Base-by-base conservation (phyloP, 164 flowering plant species). In the Saururus chinensis region DNA sequence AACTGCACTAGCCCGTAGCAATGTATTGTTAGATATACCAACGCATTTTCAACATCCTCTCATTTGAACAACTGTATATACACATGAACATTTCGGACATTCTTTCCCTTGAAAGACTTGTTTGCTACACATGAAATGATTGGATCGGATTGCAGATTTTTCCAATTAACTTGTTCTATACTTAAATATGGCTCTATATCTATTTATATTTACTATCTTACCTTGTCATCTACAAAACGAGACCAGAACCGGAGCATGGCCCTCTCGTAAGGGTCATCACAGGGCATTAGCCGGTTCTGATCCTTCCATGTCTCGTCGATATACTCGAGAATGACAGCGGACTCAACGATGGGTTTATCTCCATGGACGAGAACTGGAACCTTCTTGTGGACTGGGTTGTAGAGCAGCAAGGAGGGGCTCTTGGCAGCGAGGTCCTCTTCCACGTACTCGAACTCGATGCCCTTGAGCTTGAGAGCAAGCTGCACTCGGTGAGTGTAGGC, bases 301-400 rank as follows among this genome's bases (percentile, higher is more conserved):
- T 30, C 37, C 53, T 53, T 53, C 74, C 74, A 71, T 7, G 62
- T 56, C 40, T 71, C 74, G 24, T 71, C 74, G 6, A 71, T 40
- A 59, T 71, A 71, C 13, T 71, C 71, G 42, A 71, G 74, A 19
- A 71, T 71, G 53, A 71, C 64, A 40, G 40, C n/a, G 0, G 74
- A 67, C 59, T 71, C 74, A 12, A 55, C 65, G 3, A 71, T 23
- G 20, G 74, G 55, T 11, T 63, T 63, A 3, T 67, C 62, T 13
- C 56, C 63, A 22, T 71, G 68, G 9, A 66, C 10, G 49, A 71
- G 74, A 56, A 71, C 61, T 3, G 74, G 74, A 40, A 71, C 71
- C 59, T 67, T 71, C 65, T 71, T 67, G 59, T 71, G 58, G 9
- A 71, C 68, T 25, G 71, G 74, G 62, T 71, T 71, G 57, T 60